phyloP scores from a whole-genome alignment of 139 green algal species.

The Pleodorina starrii region DNA sequence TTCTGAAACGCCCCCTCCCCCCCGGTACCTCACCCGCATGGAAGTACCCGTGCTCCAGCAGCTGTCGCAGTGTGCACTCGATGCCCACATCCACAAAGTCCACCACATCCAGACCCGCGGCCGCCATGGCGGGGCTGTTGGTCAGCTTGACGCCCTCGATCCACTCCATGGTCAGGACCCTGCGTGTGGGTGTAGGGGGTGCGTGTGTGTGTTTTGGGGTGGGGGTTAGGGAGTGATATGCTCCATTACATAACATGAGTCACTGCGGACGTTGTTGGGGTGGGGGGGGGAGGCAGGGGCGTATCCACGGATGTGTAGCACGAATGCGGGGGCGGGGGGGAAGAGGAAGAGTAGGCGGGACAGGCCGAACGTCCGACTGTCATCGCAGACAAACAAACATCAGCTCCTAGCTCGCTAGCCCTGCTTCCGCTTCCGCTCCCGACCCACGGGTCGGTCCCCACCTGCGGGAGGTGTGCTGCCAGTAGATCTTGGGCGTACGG shows the following conservation, averaged over 20 bases:
- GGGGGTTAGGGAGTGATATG: too few relatives aligned
- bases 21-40: constrained; percentile 92
- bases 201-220: too few relatives aligned
- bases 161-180: constrained; percentile 98
- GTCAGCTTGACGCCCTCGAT: constrained; percentile 97
- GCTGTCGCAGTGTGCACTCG: constrained; percentile 94
- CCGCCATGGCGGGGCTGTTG: constrained; percentile 63
- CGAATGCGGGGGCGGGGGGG: background rate
- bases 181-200: background rate
- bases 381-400: too few relatives aligned
- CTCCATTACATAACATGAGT: too few relatives aligned
- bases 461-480: constrained; percentile 60
- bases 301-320: too few relatives aligned
- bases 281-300: constrained; percentile 52
- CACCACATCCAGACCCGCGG: constrained; percentile 84
- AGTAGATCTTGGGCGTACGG: constrained; percentile 84
- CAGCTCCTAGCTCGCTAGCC: too few relatives aligned
- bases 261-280: too few relatives aligned
- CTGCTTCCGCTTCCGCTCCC: too few relatives aligned
- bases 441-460: too few relatives aligned
- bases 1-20: too few relatives aligned
- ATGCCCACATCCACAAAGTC: constrained; percentile 97
- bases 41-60: constrained; percentile 90
- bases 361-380: too few relatives aligned
- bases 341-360: background rate